Evolutionary conservation across 306 rosid genomes (phyloP).

Genomic region (Leucaena leucocephala): DNA sequence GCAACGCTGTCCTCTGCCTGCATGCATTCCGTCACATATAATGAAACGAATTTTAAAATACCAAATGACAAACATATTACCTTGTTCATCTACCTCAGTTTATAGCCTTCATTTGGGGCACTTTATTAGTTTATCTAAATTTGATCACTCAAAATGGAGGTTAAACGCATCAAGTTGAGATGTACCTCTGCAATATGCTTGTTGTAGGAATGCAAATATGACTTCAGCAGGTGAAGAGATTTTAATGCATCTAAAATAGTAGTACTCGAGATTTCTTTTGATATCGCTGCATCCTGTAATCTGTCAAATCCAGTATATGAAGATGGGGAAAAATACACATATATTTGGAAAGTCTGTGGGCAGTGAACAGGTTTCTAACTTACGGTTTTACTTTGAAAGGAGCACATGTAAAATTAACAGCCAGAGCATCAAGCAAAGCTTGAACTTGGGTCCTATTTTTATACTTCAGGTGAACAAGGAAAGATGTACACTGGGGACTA

Average conservation of each 20-base stretch:
- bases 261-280: slow-evolving; percentile 53
- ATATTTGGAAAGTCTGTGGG: slow-evolving; percentile 18
- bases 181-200: slow-evolving; percentile 80
- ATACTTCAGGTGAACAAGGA: slow-evolving; percentile 28
- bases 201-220: slow-evolving; percentile 73
- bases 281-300: slow-evolving; percentile 59
- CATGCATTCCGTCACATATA: slow-evolving; percentile 36
- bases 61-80: slow-evolving; percentile 21
- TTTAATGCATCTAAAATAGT: slow-evolving; percentile 53
- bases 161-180: slow-evolving; percentile 15
- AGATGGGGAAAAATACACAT: background rate
- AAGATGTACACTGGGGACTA: slow-evolving; percentile 19
- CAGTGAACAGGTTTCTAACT: background rate
- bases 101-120: slow-evolving; percentile 18
- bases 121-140: background rate
- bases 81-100: slow-evolving; percentile 14
- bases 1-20: slow-evolving; percentile 91
- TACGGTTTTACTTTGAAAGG: slow-evolving; percentile 3
- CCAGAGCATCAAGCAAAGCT: slow-evolving; percentile 27
- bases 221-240: slow-evolving; percentile 61
- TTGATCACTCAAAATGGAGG: background rate
- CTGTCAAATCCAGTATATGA: slow-evolving; percentile 45
- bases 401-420: slow-evolving; percentile 27
- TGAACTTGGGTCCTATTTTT: slow-evolving; percentile 23
- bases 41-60: slow-evolving; percentile 28